These are phyloP conservation scores for Neofusicoccum laricinum DNA, from an alignment of 2,329 filamentous ascomycete genomes.

Conservation along the genomic window DNA sequence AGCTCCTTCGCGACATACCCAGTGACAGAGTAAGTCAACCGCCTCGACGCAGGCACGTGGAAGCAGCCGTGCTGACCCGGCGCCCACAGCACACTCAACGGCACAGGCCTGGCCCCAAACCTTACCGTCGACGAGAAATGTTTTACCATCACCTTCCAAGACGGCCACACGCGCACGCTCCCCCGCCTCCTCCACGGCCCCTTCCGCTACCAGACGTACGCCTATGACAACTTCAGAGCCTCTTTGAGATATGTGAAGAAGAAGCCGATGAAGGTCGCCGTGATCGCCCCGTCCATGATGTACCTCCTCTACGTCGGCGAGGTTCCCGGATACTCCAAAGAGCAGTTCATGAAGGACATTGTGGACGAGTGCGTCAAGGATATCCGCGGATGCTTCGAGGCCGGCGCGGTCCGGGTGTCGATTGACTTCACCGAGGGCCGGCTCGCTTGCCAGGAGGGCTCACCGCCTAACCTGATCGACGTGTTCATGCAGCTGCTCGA, in stretches of 20 bases:
- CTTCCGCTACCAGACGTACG: slow-evolving; percentile 15
- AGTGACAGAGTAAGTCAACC: slow-evolving; percentile 11
- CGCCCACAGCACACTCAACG: slow-evolving; percentile 11
- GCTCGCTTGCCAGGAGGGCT: slow-evolving; percentile 12
- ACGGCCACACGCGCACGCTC: slow-evolving; percentile 14
- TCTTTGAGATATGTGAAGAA: not conserved
- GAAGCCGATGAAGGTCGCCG: slow-evolving; percentile 13
- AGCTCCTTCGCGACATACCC: slow-evolving; percentile 14
- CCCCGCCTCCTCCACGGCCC: slow-evolving; percentile 10
- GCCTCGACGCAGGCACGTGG: not conserved
- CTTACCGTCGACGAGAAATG: slow-evolving; percentile 13
- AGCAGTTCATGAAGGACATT: slow-evolving; percentile 14
- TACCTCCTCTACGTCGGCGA: slow-evolving; percentile 16
- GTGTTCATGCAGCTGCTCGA: slow-evolving; percentile 10
- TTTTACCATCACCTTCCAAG: slow-evolving; percentile 14
- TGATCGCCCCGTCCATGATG: slow-evolving; percentile 16
- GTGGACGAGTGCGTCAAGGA: slow-evolving; percentile 15
- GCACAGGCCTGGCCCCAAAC: slow-evolving; percentile 4
- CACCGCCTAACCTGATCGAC: slow-evolving; percentile 13
- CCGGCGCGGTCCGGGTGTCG: slow-evolving; percentile 12
- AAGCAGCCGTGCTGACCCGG: not conserved
- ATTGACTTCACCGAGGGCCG: slow-evolving; percentile 17
- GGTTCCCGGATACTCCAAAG: slow-evolving; percentile 12
- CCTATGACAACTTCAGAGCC: slow-evolving; percentile 3
- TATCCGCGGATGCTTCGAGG: slow-evolving; percentile 11